These are phyloP conservation scores for Periconia digitata DNA, from an alignment of 2,329 filamentous ascomycete species.

Conservation along the genomic window DNA sequence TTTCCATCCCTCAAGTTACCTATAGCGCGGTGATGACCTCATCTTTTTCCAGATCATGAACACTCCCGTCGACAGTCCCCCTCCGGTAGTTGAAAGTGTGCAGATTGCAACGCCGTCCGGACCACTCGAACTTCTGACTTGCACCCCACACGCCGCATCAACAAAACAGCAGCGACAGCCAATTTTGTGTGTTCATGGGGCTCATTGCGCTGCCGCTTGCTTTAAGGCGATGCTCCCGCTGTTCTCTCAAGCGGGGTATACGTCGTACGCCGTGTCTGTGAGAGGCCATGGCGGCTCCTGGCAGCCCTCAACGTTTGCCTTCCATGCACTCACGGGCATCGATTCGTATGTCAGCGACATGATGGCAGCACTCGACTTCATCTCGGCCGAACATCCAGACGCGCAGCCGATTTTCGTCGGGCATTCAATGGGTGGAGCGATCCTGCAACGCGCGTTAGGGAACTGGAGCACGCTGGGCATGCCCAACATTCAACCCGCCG, in stretches of 20 bases:
- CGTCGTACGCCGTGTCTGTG: conserved; percentile 7
- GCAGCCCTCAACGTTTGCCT: conserved; percentile 6
- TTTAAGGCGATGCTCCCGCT: conserved; percentile 8
- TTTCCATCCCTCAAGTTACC: too few species aligned
- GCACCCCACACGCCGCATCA: neutral
- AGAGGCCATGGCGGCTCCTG: conserved; percentile 9
- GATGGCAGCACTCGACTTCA: neutral
- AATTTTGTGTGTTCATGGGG: conserved; percentile 7
- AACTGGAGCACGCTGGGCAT: neutral
- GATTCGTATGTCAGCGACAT: conserved; percentile 3
- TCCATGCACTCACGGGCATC: conserved; percentile 4
- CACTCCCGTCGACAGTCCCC: too few species aligned
- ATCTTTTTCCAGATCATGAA: too few species aligned
- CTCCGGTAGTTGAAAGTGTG: too few species aligned
- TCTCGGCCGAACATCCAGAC: conserved; percentile 1
- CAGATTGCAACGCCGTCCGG: conserved; percentile 3
- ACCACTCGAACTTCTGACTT: conserved; percentile 8
- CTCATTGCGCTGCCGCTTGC: conserved; percentile 8
- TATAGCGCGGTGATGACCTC: too few species aligned
- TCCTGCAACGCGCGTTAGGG: conserved; percentile 5
- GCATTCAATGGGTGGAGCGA: conserved; percentile 9
- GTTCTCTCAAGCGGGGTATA: conserved; percentile 3
- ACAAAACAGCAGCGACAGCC: neutral
- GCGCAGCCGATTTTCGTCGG: conserved; percentile 4
- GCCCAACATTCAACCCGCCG: neutral